Conservation (phyloP, 1,284 basidiomycete species). For the Leucoagaricus sp. region DNA sequence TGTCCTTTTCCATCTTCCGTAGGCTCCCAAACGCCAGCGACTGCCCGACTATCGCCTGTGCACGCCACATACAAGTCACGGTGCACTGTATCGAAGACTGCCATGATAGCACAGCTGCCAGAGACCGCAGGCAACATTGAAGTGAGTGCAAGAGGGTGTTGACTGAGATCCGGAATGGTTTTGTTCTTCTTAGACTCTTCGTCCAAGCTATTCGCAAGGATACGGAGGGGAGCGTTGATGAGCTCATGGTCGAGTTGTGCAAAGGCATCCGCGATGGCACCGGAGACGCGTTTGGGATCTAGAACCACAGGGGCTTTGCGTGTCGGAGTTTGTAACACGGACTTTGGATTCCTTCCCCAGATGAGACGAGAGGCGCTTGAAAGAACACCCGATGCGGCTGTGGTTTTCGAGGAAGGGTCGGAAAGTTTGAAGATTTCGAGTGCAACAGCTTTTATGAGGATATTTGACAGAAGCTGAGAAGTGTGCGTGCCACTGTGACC, state of each 20-base stretch:
- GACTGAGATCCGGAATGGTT: constrained; percentile 65
- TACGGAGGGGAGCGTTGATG: constrained; percentile 72
- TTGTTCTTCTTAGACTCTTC: constrained; percentile 51
- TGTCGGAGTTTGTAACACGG: constrained; percentile 26
- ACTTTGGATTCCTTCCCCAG: constrained; percentile 28
- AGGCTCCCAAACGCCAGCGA: constrained; percentile 89
- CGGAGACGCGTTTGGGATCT: constrained; percentile 63
- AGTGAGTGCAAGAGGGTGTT: constrained; percentile 68
- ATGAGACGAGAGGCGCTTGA: constrained; percentile 35
- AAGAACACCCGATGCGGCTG: constrained; percentile 36
- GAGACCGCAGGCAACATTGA: constrained; percentile 73
- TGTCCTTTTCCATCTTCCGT: constrained; percentile 53
- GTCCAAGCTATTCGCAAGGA: constrained; percentile 63
- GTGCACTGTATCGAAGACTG: constrained; percentile 82
- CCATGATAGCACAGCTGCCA: constrained; percentile 88
- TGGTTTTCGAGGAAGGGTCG: constrained; percentile 30
- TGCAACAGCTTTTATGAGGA: constrained; percentile 86
- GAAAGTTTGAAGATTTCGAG: constrained; percentile 69
- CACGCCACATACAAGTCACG: constrained; percentile 87
- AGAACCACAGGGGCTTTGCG: constrained; percentile 41
- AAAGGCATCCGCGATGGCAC: constrained; percentile 81
- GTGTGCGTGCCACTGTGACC: constrained; percentile 89
- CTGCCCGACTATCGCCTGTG: constrained; percentile 93
- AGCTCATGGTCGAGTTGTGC: constrained; percentile 79
- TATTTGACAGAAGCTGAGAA: constrained; percentile 80